Evolutionary conservation across 495 filamentous ascomycete species (phyloP).

Genomic region (Hypoxylon crocopeplum): DNA sequence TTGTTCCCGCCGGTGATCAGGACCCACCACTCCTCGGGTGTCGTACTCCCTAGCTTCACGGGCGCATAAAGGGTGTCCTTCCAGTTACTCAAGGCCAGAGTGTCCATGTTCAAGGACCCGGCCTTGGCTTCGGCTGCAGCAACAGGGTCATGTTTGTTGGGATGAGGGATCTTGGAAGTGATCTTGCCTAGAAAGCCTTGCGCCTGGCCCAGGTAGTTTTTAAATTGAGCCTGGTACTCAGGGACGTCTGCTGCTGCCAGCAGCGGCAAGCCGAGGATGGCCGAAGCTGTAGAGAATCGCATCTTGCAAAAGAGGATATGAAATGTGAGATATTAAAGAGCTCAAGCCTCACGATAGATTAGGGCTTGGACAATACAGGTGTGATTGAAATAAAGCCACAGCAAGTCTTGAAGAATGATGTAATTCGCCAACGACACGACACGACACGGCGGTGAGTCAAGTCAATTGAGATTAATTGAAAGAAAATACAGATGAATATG

Average conservation of each 20-base stretch:
- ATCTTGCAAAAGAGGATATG: constrained; percentile 51
- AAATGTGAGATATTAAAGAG: constrained; percentile 19
- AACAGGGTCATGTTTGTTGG: constrained; percentile 45
- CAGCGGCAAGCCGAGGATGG: constrained; percentile 71
- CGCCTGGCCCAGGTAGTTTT: constrained; percentile 64
- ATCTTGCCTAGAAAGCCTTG: constrained; percentile 70
- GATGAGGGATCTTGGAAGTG: constrained; percentile 64
- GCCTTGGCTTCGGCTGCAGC: constrained; percentile 48
- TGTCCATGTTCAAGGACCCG: constrained; percentile 54
- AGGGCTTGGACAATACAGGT: constrained; percentile 10
- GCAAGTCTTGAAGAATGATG: constrained; percentile 17
- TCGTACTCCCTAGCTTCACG: constrained; percentile 58
- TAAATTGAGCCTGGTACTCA: constrained; percentile 73
- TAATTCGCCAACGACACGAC: constrained; percentile 13
- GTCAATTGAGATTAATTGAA: constrained; percentile 6
- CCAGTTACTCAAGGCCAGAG: constrained; percentile 78
- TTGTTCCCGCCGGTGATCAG: constrained; percentile 85
- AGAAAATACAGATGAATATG: background rate
- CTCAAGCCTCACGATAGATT: constrained; percentile 16
- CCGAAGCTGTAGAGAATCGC: constrained; percentile 69
- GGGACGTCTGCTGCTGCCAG: constrained; percentile 66
- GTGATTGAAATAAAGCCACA: background rate
- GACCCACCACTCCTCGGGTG: constrained; percentile 80
- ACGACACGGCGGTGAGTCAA: background rate
- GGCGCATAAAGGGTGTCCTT: constrained; percentile 68